Conservation (phyloP, 2,329 filamentous ascomycete genomes). For the Hypoxylon rubiginosum region DNA sequence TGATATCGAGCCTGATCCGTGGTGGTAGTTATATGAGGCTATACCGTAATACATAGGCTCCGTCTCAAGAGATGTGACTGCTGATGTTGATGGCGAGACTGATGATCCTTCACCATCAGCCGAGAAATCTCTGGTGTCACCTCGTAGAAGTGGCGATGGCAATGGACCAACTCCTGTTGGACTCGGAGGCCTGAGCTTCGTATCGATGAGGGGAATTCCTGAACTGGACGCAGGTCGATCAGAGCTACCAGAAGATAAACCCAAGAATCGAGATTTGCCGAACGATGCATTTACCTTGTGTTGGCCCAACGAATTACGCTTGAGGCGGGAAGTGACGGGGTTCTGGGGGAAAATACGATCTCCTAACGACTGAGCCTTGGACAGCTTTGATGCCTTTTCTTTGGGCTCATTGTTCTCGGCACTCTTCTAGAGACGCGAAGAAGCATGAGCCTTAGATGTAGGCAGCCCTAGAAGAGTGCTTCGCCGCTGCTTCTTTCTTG, state of each 20-base stretch:
- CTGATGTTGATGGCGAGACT: constrained; percentile 20
- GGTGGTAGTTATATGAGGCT: constrained; percentile 14
- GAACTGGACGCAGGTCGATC: constrained; percentile 49
- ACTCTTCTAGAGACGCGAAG: constrained; percentile 45
- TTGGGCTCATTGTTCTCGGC: constrained; percentile 38
- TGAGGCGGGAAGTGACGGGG: constrained; percentile 41
- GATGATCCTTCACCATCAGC: not conserved
- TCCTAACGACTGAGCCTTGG: constrained; percentile 39
- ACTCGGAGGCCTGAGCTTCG: constrained; percentile 27
- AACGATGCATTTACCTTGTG: constrained; percentile 48
- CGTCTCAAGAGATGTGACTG: constrained; percentile 31
- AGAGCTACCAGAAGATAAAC: constrained; percentile 19
- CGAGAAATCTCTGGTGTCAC: constrained; percentile 20
- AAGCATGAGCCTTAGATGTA: constrained; percentile 39
- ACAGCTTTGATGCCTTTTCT: constrained; percentile 31
- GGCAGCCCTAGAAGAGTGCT: constrained; percentile 43
- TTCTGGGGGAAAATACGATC: constrained; percentile 44
- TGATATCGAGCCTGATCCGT: constrained; percentile 12
- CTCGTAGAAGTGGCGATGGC: constrained; percentile 16
- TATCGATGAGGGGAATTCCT: constrained; percentile 44
- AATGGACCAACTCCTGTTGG: constrained; percentile 12
- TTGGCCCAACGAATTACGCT: constrained; percentile 47
- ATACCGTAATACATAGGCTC: constrained; percentile 12
- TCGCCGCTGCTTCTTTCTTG: constrained; percentile 46
- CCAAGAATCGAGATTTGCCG: constrained; percentile 43